These are phyloP conservation scores for Alternaria atra DNA, from an alignment of 2,329 filamentous ascomycete genomes.

Conservation along the genomic window DNA sequence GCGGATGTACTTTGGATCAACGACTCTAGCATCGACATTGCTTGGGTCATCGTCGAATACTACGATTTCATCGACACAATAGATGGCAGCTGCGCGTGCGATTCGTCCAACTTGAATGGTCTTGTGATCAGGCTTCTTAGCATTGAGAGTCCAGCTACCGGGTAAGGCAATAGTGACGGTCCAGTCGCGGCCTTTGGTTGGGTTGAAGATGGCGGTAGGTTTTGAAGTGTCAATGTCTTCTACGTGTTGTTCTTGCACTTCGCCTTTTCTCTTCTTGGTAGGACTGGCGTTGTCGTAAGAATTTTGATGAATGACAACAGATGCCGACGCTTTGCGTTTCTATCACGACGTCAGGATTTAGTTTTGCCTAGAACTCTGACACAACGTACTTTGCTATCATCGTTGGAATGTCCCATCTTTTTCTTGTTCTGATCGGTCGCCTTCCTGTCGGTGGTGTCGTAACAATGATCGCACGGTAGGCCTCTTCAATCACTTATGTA, in stretches of 20 bases:
- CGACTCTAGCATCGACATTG: conserved; percentile 35
- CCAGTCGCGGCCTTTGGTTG: conserved; percentile 71
- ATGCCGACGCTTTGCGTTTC: conserved; percentile 37
- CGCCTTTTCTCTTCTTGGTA: conserved; percentile 28
- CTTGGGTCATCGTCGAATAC: conserved; percentile 77
- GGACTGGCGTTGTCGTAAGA: conserved; percentile 13
- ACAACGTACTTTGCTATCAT: conserved; percentile 20
- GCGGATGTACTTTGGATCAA: conserved; percentile 31
- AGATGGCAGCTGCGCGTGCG: conserved; percentile 82
- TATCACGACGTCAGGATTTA: conserved; percentile 8
- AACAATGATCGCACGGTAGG: neutral
- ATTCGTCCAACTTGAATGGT: conserved; percentile 77
- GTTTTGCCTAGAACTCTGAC: no score
- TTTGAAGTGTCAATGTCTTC: conserved; percentile 65
- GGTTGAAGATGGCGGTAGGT: conserved; percentile 73
- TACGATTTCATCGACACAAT: conserved; percentile 84
- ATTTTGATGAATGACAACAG: conserved; percentile 28
- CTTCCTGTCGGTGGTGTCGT: neutral
- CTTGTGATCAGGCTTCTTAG: conserved; percentile 77
- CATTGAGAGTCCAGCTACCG: conserved; percentile 72
- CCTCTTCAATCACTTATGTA: neutral
- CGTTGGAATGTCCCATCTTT: conserved; percentile 1
- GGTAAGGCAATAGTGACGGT: conserved; percentile 82
- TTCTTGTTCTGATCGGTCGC: neutral
- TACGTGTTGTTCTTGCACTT: conserved; percentile 16